These are phyloP conservation scores for Aspergillus diversus DNA, from an alignment of 495 filamentous ascomycete genomes.

Conservation along the genomic window DNA sequence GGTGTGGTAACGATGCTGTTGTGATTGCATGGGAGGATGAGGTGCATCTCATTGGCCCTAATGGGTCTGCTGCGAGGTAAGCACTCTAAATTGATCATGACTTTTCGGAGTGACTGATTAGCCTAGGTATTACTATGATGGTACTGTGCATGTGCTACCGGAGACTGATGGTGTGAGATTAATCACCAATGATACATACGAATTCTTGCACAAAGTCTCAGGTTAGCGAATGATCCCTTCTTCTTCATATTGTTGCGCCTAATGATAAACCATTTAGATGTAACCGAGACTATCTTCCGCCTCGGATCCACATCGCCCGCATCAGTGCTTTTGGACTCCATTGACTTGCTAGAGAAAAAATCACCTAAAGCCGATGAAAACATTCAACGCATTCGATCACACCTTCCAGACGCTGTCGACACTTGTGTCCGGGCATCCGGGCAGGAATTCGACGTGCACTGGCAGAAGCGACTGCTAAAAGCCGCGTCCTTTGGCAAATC, in stretches of 20 bases:
- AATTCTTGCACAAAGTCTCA: constrained; percentile 92
- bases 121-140: constrained; percentile 82
- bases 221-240: constrained; percentile 35
- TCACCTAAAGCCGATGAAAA: constrained; percentile 98
- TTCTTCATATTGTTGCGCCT: background rate
- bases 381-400: constrained; percentile 86
- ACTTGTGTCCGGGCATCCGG: constrained; percentile 89
- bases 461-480: constrained; percentile 94
- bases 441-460: constrained; percentile 83
- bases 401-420: constrained; percentile 89
- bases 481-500: constrained; percentile 97
- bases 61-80: constrained; percentile 71
- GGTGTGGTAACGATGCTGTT: constrained; percentile 96
- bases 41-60: constrained; percentile 90
- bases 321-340: constrained; percentile 88
- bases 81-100: constrained; percentile 12
- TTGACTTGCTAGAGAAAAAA: constrained; percentile 87
- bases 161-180: constrained; percentile 88
- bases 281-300: constrained; percentile 85
- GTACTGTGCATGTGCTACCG: constrained; percentile 83
- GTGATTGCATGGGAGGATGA: constrained; percentile 98
- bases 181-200: constrained; percentile 88
- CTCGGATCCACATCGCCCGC: constrained; percentile 85
- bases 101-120: constrained; percentile 17
- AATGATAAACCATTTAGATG: constrained; percentile 47